Evolutionary conservation across 768 basidiomycete species (phyloP).

Genomic region (Tylopilus felleus): DNA sequence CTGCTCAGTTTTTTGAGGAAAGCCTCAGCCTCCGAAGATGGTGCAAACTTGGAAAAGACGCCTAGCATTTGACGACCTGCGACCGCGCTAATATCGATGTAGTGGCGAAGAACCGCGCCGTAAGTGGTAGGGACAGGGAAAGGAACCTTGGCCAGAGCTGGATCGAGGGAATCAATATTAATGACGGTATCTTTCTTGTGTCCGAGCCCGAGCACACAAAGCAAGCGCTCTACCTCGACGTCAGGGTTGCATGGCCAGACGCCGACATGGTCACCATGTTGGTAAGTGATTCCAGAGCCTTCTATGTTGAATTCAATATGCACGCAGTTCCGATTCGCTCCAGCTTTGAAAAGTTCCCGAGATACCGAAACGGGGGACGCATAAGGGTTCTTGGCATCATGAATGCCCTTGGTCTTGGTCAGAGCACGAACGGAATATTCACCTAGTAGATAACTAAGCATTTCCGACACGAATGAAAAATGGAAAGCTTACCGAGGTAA

Average conservation of each 20-base stretch:
- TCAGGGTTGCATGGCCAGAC: conserved; percentile 97
- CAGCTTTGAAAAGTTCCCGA: conserved; percentile 79
- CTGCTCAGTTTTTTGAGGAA: conserved; percentile 73
- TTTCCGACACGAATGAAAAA: background rate
- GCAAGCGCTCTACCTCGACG: conserved; percentile 83
- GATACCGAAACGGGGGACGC: conserved; percentile 75
- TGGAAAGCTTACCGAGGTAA: conserved; percentile 71
- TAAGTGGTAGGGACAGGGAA: conserved; percentile 98
- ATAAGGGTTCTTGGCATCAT: conserved; percentile 97
- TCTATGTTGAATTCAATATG: conserved; percentile 93
- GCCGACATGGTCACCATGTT: conserved; percentile 97
- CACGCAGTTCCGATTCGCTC: conserved; percentile 82
- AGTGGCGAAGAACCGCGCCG: conserved; percentile 88
- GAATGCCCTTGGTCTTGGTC: conserved; percentile 90
- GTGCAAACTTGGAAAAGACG: conserved; percentile 83
- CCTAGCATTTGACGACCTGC: conserved; percentile 94
- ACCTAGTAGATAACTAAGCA: conserved; percentile 41
- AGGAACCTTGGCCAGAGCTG: conserved; percentile 95
- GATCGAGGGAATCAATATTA: conserved; percentile 94
- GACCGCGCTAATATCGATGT: conserved; percentile 94
- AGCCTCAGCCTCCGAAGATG: conserved; percentile 70
- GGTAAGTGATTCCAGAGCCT: conserved; percentile 96
- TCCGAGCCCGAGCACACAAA: conserved; percentile 80
- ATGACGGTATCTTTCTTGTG: conserved; percentile 82
- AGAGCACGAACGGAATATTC: conserved; percentile 95